phyloP scores from a whole-genome alignment of 2,329 filamentous ascomycete species.

The Diplodia intermedia region DNA sequence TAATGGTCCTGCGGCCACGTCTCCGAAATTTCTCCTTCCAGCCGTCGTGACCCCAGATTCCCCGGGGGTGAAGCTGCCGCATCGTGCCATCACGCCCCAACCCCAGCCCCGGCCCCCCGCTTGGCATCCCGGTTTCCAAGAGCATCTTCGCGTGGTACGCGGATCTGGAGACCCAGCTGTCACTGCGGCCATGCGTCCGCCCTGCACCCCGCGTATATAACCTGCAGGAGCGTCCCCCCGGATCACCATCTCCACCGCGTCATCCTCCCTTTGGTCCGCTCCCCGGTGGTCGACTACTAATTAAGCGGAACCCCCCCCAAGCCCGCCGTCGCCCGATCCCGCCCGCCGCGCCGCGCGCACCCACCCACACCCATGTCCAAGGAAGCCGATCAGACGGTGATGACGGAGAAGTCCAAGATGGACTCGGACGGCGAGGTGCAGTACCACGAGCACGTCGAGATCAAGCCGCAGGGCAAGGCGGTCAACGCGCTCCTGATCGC shows the following conservation, averaged over 20 bases:
- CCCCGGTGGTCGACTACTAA: neutral
- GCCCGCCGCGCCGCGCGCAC: neutral
- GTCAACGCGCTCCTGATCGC: constrained; percentile 15
- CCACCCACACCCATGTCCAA: constrained; percentile 10
- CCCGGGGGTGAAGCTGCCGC: neutral
- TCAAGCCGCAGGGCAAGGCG: constrained; percentile 21
- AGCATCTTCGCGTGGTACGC: neutral
- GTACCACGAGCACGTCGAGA: constrained; percentile 16
- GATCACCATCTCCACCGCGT: constrained; percentile 11
- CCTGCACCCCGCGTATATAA: constrained; percentile 9
- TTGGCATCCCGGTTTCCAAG: constrained; percentile 2
- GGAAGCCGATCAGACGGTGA: constrained; percentile 3
- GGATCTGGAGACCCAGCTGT: neutral
- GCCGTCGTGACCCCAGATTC: neutral
- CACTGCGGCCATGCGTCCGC: neutral
- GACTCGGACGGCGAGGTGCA: neutral
- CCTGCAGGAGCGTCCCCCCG: constrained; percentile 4
- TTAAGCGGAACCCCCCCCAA: neutral
- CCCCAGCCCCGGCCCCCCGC: constrained; percentile 1
- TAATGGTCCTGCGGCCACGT: neutral
- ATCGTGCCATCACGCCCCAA: constrained; percentile 5
- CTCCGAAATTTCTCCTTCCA: constrained; percentile 26
- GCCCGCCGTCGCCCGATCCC: too few relatives aligned
- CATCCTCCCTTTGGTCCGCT: constrained; percentile 1
- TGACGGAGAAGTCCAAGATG: constrained; percentile 20